phyloP scores from a whole-genome alignment of 257 asterid species.

The Capsicum rhomboideum region DNA sequence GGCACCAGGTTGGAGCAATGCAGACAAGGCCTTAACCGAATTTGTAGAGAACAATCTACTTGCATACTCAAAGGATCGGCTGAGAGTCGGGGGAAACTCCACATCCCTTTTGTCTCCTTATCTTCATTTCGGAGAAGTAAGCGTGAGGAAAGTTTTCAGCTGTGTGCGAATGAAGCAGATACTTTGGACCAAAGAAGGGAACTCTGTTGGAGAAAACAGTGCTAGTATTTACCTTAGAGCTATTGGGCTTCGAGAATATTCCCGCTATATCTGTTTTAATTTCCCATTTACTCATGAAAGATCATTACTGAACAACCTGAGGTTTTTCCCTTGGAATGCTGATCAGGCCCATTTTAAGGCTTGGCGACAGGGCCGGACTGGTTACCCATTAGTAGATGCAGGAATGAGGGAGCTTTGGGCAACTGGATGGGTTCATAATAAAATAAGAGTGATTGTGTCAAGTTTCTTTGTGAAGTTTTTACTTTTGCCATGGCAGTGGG shows the following conservation, averaged over 20 bases:
- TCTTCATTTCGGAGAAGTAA: slow-evolving; percentile 85
- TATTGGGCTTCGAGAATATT: slow-evolving; percentile 74
- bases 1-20: slow-evolving; percentile 90
- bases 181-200: slow-evolving; percentile 57
- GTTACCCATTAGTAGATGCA: slow-evolving; percentile 88
- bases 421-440: slow-evolving; percentile 88
- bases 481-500: slow-evolving; percentile 96
- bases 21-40: slow-evolving; percentile 61
- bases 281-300: slow-evolving; percentile 81
- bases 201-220: slow-evolving; percentile 44
- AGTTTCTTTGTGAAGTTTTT: slow-evolving; percentile 82
- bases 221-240: slow-evolving; percentile 51
- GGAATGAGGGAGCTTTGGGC: slow-evolving; percentile 99
- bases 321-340: slow-evolving; percentile 75
- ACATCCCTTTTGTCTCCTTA: slow-evolving; percentile 83
- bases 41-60: slow-evolving; percentile 54
- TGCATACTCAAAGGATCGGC: slow-evolving; percentile 60
- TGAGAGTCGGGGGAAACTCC: slow-evolving; percentile 54
- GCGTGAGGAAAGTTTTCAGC: slow-evolving; percentile 61
- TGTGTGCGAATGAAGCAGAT: slow-evolving; percentile 47
- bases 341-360: slow-evolving; percentile 62
- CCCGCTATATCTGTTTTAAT: slow-evolving; percentile 89
- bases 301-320: slow-evolving; percentile 47
- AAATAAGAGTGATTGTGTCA: slow-evolving; percentile 72
- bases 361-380: slow-evolving; percentile 92